Conservation (phyloP, 148 eudicot genomes). For the Diospyros kaki region DNA sequence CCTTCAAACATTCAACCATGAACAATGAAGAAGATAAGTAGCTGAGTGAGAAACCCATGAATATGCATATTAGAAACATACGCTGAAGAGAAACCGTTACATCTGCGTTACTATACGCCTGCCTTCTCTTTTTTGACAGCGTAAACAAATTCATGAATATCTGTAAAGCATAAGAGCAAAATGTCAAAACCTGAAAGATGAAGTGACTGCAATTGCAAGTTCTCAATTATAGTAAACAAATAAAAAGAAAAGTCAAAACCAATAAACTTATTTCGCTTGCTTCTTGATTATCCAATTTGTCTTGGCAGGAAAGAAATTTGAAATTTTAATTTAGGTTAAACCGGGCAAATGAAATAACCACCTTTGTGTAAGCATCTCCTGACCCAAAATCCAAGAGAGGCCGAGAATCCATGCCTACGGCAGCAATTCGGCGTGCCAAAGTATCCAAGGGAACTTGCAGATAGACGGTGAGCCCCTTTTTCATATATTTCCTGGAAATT, state of each 20-base stretch:
- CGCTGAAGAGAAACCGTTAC: slow-evolving; percentile 19
- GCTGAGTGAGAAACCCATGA: neutral
- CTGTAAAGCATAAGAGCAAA: slow-evolving; percentile 8
- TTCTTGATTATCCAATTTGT: neutral
- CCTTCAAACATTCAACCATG: neutral
- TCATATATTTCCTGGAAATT: slow-evolving; percentile 27
- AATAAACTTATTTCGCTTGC: neutral
- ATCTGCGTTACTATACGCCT: slow-evolving; percentile 20
- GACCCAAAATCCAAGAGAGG: slow-evolving; percentile 28
- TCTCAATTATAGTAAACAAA: too few species aligned
- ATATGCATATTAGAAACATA: slow-evolving; percentile 1
- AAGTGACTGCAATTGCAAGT: too few species aligned
- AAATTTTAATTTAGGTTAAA: neutral
- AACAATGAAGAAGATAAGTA: neutral
- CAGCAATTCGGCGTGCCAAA: slow-evolving; percentile 31
- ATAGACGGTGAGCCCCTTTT: slow-evolving; percentile 22
- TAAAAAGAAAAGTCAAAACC: neutral
- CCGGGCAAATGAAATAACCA: neutral
- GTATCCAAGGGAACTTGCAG: slow-evolving; percentile 31
- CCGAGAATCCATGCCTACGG: slow-evolving; percentile 28
- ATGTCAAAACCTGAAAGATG: neutral
- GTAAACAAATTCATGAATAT: slow-evolving; percentile 23
- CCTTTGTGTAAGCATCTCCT: slow-evolving; percentile 31
- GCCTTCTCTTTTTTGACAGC: slow-evolving; percentile 19
- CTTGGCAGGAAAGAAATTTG: neutral